phyloP scores from a whole-genome alignment of 495 filamentous ascomycete species.

The Haplographium delicatum region DNA sequence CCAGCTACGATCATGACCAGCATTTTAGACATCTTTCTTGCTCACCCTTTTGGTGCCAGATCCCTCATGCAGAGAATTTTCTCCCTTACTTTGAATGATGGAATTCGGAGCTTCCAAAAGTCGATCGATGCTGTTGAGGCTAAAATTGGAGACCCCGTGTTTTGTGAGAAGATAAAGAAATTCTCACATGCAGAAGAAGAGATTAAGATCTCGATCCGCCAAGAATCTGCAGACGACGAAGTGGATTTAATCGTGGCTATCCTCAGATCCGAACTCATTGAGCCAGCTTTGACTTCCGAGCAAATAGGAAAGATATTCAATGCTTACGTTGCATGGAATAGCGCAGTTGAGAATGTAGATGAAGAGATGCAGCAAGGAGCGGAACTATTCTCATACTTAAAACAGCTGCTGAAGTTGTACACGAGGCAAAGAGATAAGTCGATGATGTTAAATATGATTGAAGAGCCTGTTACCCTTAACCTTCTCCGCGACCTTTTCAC shows the following conservation, averaged over 20 bases:
- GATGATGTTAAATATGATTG: constrained; percentile 94
- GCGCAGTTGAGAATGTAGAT: constrained; percentile 86
- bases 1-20: constrained; percentile 92
- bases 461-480: constrained; percentile 89
- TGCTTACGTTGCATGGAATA: constrained; percentile 95
- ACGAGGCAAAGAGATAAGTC: constrained; percentile 89
- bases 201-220: constrained; percentile 65
- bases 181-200: constrained; percentile 71
- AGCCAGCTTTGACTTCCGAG: constrained; percentile 59
- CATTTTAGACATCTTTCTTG: constrained; percentile 89
- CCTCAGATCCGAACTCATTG: constrained; percentile 65
- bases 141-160: constrained; percentile 72
- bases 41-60: constrained; percentile 85
- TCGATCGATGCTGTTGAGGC: constrained; percentile 68
- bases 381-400: constrained; percentile 86
- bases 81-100: constrained; percentile 83
- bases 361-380: constrained; percentile 83
- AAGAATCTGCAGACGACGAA: constrained; percentile 62
- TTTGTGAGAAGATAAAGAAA: constrained; percentile 75
- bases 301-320: constrained; percentile 86
- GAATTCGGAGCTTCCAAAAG: constrained; percentile 77
- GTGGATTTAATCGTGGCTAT: constrained; percentile 82
- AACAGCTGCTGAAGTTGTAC: constrained; percentile 90
- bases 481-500: constrained; percentile 95
- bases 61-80: constrained; percentile 92